Evolutionary conservation across 2,329 filamentous ascomycete genomes (phyloP), one percentile per base, ranked within the genome.

Genomic region (Hawksworthiomyces lignivorus): DNA sequence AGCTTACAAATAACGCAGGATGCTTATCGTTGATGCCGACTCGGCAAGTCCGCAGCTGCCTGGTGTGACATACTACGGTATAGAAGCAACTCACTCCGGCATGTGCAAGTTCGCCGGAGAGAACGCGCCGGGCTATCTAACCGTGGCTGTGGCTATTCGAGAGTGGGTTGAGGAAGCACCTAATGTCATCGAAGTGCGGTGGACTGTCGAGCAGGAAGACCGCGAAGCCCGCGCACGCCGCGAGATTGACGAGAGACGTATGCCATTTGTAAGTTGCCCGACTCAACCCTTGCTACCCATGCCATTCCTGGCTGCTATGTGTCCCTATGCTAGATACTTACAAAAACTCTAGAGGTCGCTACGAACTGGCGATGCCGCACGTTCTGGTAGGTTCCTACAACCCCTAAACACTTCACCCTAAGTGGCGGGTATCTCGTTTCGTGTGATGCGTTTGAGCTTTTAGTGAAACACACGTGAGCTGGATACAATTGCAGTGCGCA

Each of bases 101-200:
- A 85, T 87, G 77, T 84, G 80, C 65, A 86, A 85, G 54, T 87
- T 85, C 46, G 70, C 77, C 18, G 73, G 72, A 48, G 68, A 70
- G 36, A 74, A 68, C 47, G 72, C 83, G 0, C 80, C 83, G 0
- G 84, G 84, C 1, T 89, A 80, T 54, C 58, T 65, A 5, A 71
- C 65, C 10, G 57, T 77, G 12, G 63, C 70, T 3, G 68, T 63
- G 2, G 64, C 70, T 11, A 62, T 77, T 8, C 60, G 62, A 4
- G 65, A 73, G 34, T 77, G 73, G 73, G 61, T 70, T 9, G 57
- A 61, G 1, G 72, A 75, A 36, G 75, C 79, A 0, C 74, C 73
- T 1, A 56, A 62, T 2, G 63, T 74, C 7, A 75, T 83, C 35
- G 52, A 61, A 8, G 65, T 67, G 11, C 69, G 79, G 17, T 85